These are phyloP conservation scores for Kodamaea anthophila DNA, from an alignment of 1,139 yeast genomes.

Conservation along the genomic window DNA sequence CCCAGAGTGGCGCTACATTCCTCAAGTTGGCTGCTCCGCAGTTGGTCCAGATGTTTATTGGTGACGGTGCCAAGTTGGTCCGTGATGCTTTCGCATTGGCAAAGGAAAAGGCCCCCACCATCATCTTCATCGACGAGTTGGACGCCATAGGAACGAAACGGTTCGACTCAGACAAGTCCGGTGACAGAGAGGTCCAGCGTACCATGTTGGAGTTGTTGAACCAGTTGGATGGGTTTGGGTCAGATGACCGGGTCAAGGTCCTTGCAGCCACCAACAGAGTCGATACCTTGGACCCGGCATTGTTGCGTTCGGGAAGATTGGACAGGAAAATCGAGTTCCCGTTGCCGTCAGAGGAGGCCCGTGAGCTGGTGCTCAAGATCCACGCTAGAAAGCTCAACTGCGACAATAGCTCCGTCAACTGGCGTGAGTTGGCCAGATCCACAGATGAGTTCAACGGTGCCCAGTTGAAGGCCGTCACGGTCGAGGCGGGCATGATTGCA, in stretches of 20 bases:
- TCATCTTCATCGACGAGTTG: slow-evolving; percentile 93
- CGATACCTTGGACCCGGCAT: slow-evolving; percentile 94
- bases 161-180: slow-evolving; percentile 94
- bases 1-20: slow-evolving; percentile 97
- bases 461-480: slow-evolving; percentile 95
- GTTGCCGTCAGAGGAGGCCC: slow-evolving; percentile 92
- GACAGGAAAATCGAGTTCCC: slow-evolving; percentile 98
- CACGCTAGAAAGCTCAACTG: slow-evolving; percentile 96
- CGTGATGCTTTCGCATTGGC: slow-evolving; percentile 99
- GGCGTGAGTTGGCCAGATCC: slow-evolving; percentile 97
- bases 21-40: slow-evolving; percentile 97
- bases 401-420: slow-evolving; percentile 79
- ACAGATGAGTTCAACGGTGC: slow-evolving; percentile 99
- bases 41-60: slow-evolving; percentile 97
- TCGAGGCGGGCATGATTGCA: slow-evolving; percentile 99
- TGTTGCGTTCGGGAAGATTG: slow-evolving; percentile 92
- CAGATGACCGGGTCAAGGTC: slow-evolving; percentile 95
- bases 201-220: slow-evolving; percentile 96
- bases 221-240: slow-evolving; percentile 97
- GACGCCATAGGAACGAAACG: slow-evolving; percentile 99
- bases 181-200: slow-evolving; percentile 98
- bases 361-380: slow-evolving; percentile 92
- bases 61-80: slow-evolving; percentile 97
- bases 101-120: slow-evolving; percentile 97
- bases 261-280: slow-evolving; percentile 98